Evolutionary conservation across 495 filamentous ascomycete genomes (phyloP), one percentile per base, ranked within the genome.

Genomic region (Penicillium cinerascens): DNA sequence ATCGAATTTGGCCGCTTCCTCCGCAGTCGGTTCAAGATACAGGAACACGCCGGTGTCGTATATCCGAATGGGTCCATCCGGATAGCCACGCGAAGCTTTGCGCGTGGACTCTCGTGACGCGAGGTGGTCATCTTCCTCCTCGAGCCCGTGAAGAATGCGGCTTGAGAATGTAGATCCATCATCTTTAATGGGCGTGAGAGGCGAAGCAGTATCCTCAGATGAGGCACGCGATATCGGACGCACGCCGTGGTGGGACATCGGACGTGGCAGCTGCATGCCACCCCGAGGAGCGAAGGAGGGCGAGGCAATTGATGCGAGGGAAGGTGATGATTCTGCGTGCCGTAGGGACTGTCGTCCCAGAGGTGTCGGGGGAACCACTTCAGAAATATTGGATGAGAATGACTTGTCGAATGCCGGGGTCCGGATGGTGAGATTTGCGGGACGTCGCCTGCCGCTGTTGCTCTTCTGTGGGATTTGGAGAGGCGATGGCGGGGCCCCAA

Each of bases 21-120:
- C 85, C 0, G 82, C 82, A 4, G 87, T 92, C 4, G 93, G 93
- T 66, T 98, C 93, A 37, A 95, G 71, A 55, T 95, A 98, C 0
- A 98, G 76, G 59, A 85, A 96, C 1, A 98, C 87, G n/a, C 87
- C 84, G n/a, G 91, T 85, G 39, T 91, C 86, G 55, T 97, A 95
- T 23, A 98, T 96, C 59, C 86, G 84, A 17, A 97, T 87, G 0
- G 93, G 93, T 0, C 93, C 93, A 60, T 92, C 81, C 2, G 93
- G 93, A 66, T 98, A 98, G 4, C 90, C 90, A 20, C 91, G 91
- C 4, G 90, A 73, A 36, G 61, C 68, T 20, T 68, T 64, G 22
- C 63, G 66, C 0, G 65, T 92, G 86, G 64, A 89, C 83, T 75
- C 93, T 60, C 71, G 79, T 35, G 85, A 85, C 40, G 92, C 82